Evolutionary conservation across 805 yeast species (phyloP), one percentile per base, ranked within the genome.

Genomic region (Hanseniaspora hatyaiensis): DNA sequence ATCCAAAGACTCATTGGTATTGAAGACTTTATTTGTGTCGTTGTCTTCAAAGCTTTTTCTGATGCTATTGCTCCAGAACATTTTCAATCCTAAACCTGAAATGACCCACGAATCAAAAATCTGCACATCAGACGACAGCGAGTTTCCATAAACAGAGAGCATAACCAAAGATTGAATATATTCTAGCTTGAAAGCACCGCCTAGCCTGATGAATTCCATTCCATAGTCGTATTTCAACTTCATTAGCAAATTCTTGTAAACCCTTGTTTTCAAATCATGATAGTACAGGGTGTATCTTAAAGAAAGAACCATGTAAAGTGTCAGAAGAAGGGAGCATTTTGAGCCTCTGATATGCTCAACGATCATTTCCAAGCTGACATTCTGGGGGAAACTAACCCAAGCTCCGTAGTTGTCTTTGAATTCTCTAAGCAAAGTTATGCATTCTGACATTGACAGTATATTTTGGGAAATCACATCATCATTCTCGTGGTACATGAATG

Each of bases 321-420:
- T 78, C 13, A 82, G 61, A n/a, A 83, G 64, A 32, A 83, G 63
- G 1, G 88, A 77, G 18, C 83, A 77, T 32, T 70, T 67, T 13
- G 55, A 54, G 20, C 57, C 51, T 33, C 76, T 59, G 34, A 82
- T 67, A 29, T 71, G 60, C 4, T 66, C 70, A 8, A 80, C 64
- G 19, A 82, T 63, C 30, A 64, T 65, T 16, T 65, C 70, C 0
- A 79, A 69, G 4, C 77, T 58, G 30, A 72, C 57, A 12, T 65
- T 65, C 26, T 71, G 71, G 0, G 88, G 86, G 43, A 82, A 75
- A 47, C 82, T 75, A 3, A 81, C 77, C 94, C 94, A 83, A 26
- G 85, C 69, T 4, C 87, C 85, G 57, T 78, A 82, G 55, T 80
- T 71, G 41, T 77, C 74, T 36, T 81, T 65, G 58, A 82, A 83